A percentile compares a stretch with the other conserved stretches of the same genome.
Conservation (phyloP, 306 rosid genomes). For the Cicer chorassanicum region DNA sequence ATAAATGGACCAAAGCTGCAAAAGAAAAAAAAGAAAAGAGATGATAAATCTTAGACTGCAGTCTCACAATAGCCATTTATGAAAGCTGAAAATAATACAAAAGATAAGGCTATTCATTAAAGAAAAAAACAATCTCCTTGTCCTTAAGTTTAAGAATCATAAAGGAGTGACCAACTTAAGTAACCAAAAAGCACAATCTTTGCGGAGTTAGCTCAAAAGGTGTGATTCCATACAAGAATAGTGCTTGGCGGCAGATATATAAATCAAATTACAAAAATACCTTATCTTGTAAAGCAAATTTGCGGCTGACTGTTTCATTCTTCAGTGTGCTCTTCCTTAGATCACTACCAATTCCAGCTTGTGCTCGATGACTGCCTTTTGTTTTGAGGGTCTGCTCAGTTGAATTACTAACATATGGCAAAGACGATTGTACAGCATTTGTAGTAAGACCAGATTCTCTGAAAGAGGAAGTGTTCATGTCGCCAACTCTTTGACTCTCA, state of each 20-base stretch:
- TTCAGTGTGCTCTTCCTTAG: constrained; percentile 50
- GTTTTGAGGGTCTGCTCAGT: constrained; percentile 56
- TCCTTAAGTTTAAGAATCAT: constrained; percentile 1
- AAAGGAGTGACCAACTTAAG: constrained; percentile 2
- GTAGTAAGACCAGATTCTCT: constrained; percentile 54
- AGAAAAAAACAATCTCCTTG: neutral
- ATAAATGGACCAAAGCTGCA: constrained; percentile 98
- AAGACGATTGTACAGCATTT: constrained; percentile 47
- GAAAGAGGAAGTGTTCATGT: constrained; percentile 42
- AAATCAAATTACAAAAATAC: constrained; percentile 53
- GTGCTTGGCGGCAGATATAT: constrained; percentile 20
- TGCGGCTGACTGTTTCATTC: constrained; percentile 71
- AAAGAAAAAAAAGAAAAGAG: constrained; percentile 31
- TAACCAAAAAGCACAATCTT: constrained; percentile 17
- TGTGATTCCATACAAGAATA: constrained; percentile 7
- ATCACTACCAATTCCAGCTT: constrained; percentile 51
- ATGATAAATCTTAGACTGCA: constrained; percentile 7
- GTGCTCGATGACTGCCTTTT: constrained; percentile 46
- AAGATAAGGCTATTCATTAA: constrained; percentile 11
- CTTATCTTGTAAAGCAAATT: constrained; percentile 96
- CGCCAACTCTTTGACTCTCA: constrained; percentile 50
- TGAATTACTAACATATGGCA: constrained; percentile 53
- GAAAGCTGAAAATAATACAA: constrained; percentile 3
- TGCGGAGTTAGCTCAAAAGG: neutral
- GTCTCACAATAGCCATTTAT: constrained; percentile 17